Base-by-base conservation (phyloP, 1,284 basidiomycete genomes). In the Dichomitus squalens region DNA sequence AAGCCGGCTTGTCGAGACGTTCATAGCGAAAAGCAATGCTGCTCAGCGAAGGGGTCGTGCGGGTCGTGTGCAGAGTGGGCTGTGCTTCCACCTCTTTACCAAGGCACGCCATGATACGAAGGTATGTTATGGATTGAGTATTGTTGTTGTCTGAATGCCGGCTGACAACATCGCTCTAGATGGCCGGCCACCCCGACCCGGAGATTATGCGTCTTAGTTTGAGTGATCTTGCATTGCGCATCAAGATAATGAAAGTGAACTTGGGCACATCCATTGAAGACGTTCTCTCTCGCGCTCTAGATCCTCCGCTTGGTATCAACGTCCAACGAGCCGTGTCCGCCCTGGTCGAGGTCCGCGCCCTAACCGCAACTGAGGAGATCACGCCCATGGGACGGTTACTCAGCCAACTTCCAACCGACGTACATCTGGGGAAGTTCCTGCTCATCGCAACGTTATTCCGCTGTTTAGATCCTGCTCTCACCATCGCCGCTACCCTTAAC, bases 41-140 rank as follows among this genome's bases (percentile, higher is more conserved):
- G 85, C 93, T 35, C 96, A 99, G 66, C 79, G 96, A 57, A 85
- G 95, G 40, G 96, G 96, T 50, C 86, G 94, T 65, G 92, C 94
- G 7, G 96, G 96, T 33, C 92, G 96, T 72, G 96, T 98, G 2
- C 94, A 90, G 68, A 79, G 86, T 51, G 96, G 96, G 1, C 74
- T 98, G 21, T 97, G 95, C 65, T 99, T 97, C 77, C 96, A 99
- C 72, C 82, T 99, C 2, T 99, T 98, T 77, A 98, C 96, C 0
- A 94, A 89, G 72, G 77, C 83, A 47, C 84, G 95, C 18, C 89
- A 97, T 68, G 95, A 98, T 66, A 88, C 78, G 2, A 77, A 82
- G 75, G 87, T 84, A 60, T 67, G 73, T n/a, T 23, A 1, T n/a
- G 25, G n/a, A 16, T 49, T 27, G 18, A 16, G 25, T 5, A n/a